These are phyloP conservation scores for Adansonia digitata DNA, from an alignment of 345 rosid genomes.

Conservation along the genomic window DNA sequence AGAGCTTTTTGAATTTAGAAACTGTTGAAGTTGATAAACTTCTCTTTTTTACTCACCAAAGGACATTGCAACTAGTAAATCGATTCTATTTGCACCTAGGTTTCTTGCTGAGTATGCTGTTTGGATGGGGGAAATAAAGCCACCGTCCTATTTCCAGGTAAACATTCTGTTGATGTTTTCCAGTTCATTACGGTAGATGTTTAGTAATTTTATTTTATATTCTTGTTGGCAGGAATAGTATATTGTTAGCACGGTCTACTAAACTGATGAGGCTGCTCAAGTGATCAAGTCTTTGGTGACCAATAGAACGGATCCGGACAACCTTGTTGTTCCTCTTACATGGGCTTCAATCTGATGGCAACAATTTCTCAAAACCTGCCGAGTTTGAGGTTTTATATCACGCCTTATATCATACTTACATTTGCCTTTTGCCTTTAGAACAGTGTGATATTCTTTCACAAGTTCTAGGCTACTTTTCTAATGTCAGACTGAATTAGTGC, in stretches of 20 bases:
- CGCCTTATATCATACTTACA: not conserved
- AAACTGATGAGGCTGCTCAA: conserved; percentile 79
- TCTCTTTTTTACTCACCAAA: conserved; percentile 18
- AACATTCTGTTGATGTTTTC: not conserved
- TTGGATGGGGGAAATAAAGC: conserved; percentile 88
- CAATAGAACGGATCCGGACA: conserved; percentile 49
- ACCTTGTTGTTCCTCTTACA: conserved; percentile 70
- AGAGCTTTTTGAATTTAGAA: not conserved
- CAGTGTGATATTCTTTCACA: not conserved
- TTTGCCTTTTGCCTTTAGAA: not conserved
- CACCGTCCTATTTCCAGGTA: conserved; percentile 60
- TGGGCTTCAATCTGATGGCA: conserved; percentile 87
- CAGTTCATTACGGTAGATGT: not conserved
- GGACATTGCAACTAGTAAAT: conserved; percentile 76
- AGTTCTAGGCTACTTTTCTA: conserved; percentile 6
- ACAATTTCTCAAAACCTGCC: conserved; percentile 77
- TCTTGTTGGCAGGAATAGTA: conserved; percentile 63
- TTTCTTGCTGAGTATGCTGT: conserved; percentile 67
- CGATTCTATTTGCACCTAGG: conserved; percentile 78
- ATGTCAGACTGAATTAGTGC: not conserved
- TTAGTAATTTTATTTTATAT: conserved; percentile 2
- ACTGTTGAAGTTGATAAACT: conserved; percentile 1
- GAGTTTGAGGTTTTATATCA: conserved; percentile 55
- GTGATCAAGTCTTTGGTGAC: conserved; percentile 44
- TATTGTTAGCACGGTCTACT: conserved; percentile 57